A percentile compares a stretch with the other conserved stretches of the same genome.
Evolutionary conservation across 2,329 filamentous ascomycete species (phyloP).

Genomic region (Aureobasidium sp.): DNA sequence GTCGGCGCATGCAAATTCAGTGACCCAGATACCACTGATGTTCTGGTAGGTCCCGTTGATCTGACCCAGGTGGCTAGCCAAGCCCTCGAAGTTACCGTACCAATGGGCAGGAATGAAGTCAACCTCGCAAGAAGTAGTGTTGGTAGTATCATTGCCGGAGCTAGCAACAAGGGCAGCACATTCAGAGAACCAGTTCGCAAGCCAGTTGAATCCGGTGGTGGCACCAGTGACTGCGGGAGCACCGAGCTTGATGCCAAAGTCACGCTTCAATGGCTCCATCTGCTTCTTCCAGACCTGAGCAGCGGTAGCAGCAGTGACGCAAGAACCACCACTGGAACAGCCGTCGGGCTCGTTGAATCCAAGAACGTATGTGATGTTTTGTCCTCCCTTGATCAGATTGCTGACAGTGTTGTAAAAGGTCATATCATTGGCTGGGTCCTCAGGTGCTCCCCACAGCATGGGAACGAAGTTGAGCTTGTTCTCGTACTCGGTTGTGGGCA

Average conservation of each 20-base stretch:
- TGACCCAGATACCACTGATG: constrained; percentile 61
- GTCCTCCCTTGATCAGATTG: constrained; percentile 44
- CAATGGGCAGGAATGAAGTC: constrained; percentile 48
- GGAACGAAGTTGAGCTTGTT: constrained; percentile 65
- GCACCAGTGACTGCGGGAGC: constrained; percentile 63
- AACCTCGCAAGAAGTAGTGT: constrained; percentile 36
- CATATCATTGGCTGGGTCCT: constrained; percentile 37
- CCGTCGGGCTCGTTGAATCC: constrained; percentile 75
- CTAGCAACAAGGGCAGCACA: constrained; percentile 32
- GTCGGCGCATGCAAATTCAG: constrained; percentile 61
- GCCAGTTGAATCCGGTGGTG: constrained; percentile 56
- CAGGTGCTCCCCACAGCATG: constrained; percentile 65
- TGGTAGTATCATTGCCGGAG: neutral
- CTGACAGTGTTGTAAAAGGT: constrained; percentile 56
- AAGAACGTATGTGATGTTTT: constrained; percentile 61
- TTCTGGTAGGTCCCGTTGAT: constrained; percentile 44
- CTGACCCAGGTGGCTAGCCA: constrained; percentile 60
- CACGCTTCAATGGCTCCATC: constrained; percentile 58
- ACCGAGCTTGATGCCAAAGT: constrained; percentile 58
- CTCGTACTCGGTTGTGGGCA: constrained; percentile 38
- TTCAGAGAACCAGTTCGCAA: constrained; percentile 56
- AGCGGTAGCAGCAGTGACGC: constrained; percentile 52
- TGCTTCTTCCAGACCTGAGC: constrained; percentile 64
- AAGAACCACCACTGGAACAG: constrained; percentile 52
- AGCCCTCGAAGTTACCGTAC: constrained; percentile 59